These are phyloP conservation scores for Fusarium sp. DNA, from an alignment of 2,329 filamentous ascomycete genomes.

Conservation along the genomic window DNA sequence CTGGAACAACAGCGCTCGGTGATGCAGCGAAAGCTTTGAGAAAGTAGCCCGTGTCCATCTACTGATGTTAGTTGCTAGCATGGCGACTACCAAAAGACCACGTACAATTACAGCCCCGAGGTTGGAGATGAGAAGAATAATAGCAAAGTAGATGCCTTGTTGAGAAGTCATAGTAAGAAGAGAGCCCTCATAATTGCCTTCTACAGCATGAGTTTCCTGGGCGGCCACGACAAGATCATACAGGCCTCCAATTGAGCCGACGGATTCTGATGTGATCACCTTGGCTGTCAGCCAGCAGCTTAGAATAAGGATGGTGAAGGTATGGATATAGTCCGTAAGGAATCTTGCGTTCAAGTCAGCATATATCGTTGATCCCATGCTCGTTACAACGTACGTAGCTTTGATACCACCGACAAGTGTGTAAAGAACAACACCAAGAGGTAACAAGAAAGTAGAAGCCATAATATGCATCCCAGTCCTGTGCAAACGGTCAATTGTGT, in stretches of 20 bases:
- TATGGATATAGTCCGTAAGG: neutral
- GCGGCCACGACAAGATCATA: neutral
- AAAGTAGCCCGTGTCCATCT: neutral
- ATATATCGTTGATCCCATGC: too few relatives aligned
- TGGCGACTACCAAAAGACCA: accelerated
- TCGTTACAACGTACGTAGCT: neutral
- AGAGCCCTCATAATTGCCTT: neutral
- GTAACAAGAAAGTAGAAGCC: neutral
- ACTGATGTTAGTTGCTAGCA: neutral
- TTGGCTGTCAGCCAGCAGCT: neutral
- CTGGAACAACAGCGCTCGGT: neutral
- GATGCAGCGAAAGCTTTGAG: neutral
- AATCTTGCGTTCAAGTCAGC: neutral
- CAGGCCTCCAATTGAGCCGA: neutral
- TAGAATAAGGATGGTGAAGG: neutral
- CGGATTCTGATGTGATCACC: neutral
- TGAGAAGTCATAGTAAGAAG: neutral
- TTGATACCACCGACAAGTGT: neutral
- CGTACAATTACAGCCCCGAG: neutral
- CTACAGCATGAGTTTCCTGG: neutral
- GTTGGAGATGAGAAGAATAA: accelerated
- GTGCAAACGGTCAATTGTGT: accelerated
- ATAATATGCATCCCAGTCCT: neutral
- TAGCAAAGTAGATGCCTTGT: neutral
- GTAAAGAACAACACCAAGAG: neutral